Percentiles rank a stretch among this genome's conserved stretches.
Evolutionary conservation across 176 grass and related monocot genomes (phyloP).

Genomic region (Aegilops umbellulata): DNA sequence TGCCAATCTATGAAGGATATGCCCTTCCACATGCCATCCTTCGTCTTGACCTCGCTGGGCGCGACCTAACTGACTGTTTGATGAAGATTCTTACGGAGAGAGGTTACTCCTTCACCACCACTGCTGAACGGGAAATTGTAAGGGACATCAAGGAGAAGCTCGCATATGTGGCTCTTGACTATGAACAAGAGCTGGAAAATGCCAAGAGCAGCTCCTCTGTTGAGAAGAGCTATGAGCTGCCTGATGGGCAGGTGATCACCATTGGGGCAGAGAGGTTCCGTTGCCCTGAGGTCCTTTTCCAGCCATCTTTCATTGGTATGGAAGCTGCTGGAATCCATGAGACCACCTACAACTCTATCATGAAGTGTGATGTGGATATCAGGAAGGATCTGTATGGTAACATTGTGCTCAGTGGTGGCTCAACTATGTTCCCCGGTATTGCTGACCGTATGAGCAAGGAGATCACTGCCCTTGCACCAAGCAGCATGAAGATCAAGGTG

Average conservation of each 20-base stretch:
- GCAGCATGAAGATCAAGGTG: conserved; percentile 67
- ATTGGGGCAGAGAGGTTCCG: conserved; percentile 65
- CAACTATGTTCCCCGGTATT: conserved; percentile 79
- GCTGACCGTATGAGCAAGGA: conserved; percentile 88
- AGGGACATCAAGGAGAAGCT: conserved; percentile 83
- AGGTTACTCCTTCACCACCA: conserved; percentile 64
- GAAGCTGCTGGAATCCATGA: conserved; percentile 69
- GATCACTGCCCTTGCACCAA: conserved; percentile 58
- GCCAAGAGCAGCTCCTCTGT: conserved; percentile 50
- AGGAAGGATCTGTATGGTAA: conserved; percentile 72
- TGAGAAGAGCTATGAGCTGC: conserved; percentile 67
- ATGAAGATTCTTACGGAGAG: conserved; percentile 65
- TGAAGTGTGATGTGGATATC: conserved; percentile 82
- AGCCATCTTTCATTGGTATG: conserved; percentile 66
- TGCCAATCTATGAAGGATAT: conserved; percentile 55
- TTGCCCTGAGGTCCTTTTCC: conserved; percentile 86
- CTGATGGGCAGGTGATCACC: conserved; percentile 73
- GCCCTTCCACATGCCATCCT: conserved; percentile 46
- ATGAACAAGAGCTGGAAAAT: conserved; percentile 57
- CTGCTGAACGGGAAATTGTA: conserved; percentile 66
- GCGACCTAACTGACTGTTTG: conserved; percentile 54
- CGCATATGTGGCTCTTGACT: conserved; percentile 54
- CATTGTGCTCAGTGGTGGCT: conserved; percentile 78
- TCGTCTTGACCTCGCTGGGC: conserved; percentile 41
- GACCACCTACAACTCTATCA: conserved; percentile 82